phyloP scores from a whole-genome alignment of 2,329 filamentous ascomycete genomes.

The Pseudogymnoascus sp. region DNA sequence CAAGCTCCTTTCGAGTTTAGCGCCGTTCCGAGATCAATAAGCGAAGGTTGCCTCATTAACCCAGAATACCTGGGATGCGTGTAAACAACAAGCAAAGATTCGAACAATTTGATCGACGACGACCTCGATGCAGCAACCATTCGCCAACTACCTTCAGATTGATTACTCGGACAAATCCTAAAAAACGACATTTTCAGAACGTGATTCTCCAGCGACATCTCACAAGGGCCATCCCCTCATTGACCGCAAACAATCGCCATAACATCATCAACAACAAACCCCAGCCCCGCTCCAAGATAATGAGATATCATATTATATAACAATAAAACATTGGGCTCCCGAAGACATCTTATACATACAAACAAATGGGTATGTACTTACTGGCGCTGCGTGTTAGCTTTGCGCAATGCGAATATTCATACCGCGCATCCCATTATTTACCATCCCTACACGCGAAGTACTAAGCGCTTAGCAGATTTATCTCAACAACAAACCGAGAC shows the following conservation, averaged over 20 bases:
- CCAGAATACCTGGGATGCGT: conserved; percentile 2
- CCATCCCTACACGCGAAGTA: conserved; percentile 7
- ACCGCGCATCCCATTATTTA: conserved; percentile 4
- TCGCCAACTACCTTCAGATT: background rate
- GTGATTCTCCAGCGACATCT: conserved; percentile 18
- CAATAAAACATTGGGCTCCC: conserved; percentile 5
- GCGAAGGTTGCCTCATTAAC: conserved; percentile 14
- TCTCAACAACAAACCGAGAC: conserved; percentile 23
- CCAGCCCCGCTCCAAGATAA: conserved; percentile 7
- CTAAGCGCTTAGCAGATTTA: conserved; percentile 19
- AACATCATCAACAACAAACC: conserved; percentile 13
- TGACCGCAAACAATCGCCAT: conserved; percentile 12
- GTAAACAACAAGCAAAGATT: conserved; percentile 14
- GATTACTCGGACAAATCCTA: conserved; percentile 3
- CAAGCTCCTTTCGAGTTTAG: conserved; percentile 10
- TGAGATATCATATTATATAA: conserved; percentile 7
- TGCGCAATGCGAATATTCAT: conserved; percentile 1
- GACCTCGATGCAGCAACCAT: conserved; percentile 9
- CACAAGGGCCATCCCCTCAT: conserved; percentile 8
- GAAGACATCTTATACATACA: background rate
- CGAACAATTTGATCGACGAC: conserved; percentile 7
- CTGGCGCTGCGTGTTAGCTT: background rate
- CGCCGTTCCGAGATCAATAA: conserved; percentile 11
- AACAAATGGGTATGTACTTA: conserved; percentile 8
- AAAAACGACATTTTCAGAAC: background rate